Percentiles rank a stretch among this genome's conserved stretches.
Conservation (phyloP, 2,329 filamentous ascomycete genomes). For the Paracamarosporium sp. region DNA sequence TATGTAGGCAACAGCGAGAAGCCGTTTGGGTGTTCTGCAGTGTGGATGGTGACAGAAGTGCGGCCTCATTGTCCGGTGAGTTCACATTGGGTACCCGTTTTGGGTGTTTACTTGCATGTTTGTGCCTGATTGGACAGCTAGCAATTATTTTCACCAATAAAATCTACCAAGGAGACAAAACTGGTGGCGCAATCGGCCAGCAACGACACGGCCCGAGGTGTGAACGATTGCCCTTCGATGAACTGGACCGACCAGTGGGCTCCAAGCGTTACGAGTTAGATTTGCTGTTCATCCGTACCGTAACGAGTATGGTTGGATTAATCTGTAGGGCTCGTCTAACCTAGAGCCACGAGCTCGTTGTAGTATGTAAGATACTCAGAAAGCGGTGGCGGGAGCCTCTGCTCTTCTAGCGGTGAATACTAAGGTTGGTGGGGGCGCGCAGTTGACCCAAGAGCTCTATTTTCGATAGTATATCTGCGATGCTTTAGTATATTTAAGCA, state of each 20-base stretch:
- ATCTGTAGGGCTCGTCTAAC: neutral
- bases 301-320: neutral
- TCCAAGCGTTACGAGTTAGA: neutral
- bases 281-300: neutral
- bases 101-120: neutral
- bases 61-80: slow-evolving; percentile 27
- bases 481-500: slow-evolving; percentile 25
- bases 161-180: slow-evolving; percentile 4
- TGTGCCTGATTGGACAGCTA: slow-evolving; percentile 17
- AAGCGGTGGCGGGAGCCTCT: neutral
- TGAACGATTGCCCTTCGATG: slow-evolving; percentile 3
- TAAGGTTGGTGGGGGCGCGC: slow-evolving; percentile 1
- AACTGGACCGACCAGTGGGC: too few relatives aligned
- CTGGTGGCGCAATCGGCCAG: neutral
- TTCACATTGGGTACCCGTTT: neutral
- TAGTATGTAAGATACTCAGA: neutral
- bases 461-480: slow-evolving; percentile 57
- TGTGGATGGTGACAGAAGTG: slow-evolving; percentile 25
- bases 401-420: slow-evolving; percentile 4
- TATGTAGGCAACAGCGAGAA: slow-evolving; percentile 22
- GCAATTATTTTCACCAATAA: neutral
- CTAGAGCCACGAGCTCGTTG: neutral
- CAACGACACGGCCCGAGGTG: neutral
- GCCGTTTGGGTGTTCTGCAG: slow-evolving; percentile 17
- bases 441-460: slow-evolving; percentile 23